Conservation (phyloP, 164 flowering plant species). For the Liriodendron chinense region DNA sequence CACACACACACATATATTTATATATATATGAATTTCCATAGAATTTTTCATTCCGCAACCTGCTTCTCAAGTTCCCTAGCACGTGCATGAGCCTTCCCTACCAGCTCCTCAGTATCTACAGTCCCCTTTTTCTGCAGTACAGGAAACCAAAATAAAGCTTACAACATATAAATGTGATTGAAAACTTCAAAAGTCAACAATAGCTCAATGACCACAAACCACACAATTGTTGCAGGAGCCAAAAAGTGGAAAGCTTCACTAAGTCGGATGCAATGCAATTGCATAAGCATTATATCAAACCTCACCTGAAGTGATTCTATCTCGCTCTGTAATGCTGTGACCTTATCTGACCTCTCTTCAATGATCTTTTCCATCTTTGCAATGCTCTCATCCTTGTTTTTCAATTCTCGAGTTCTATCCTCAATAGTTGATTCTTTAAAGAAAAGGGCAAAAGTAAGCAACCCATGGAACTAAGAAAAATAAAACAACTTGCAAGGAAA, state of each 20-base stretch:
- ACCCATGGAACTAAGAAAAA: neutral
- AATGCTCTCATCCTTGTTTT: constrained; percentile 58
- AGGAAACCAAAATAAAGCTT: neutral
- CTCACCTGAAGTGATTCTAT: constrained; percentile 45
- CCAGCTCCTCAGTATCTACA: constrained; percentile 50
- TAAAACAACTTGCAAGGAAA: neutral
- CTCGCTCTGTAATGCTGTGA: constrained; percentile 51
- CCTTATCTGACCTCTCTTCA: constrained; percentile 47
- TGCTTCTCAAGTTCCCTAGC: constrained; percentile 76
- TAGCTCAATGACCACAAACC: neutral
- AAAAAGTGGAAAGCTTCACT: neutral
- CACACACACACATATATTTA: too few species aligned
- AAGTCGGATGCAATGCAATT: neutral
- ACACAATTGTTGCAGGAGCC: neutral
- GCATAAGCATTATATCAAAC: neutral
- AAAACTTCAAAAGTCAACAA: neutral
- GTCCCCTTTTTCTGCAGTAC: constrained; percentile 56
- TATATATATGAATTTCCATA: neutral
- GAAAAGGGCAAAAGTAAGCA: neutral
- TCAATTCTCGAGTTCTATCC: constrained; percentile 50
- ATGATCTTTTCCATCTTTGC: constrained; percentile 50
- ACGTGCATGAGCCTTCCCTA: constrained; percentile 78
- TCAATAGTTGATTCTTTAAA: constrained; percentile 49
- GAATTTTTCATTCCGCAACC: constrained; percentile 29
- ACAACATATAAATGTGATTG: neutral